Percentiles rank a stretch among this genome's conserved stretches.
These are phyloP conservation scores for Wilcoxina mikolae DNA, from an alignment of 495 filamentous ascomycete genomes.

Conservation along the genomic window DNA sequence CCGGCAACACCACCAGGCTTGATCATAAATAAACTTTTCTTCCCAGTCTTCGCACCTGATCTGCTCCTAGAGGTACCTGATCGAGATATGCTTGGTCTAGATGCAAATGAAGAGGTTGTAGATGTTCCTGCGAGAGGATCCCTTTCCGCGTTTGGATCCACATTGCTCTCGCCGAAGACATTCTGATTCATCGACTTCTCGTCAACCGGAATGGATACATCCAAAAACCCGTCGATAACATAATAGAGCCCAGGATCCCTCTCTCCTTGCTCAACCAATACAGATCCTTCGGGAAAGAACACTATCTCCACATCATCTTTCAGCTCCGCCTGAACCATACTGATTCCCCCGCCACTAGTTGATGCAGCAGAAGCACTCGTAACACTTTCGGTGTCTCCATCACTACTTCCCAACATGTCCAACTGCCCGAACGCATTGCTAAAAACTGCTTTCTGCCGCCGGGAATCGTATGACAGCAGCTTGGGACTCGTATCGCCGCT, in stretches of 20 bases:
- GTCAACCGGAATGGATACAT: slow-evolving; percentile 62
- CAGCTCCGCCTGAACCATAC: slow-evolving; percentile 53
- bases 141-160: slow-evolving; percentile 35
- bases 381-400: slow-evolving; percentile 78
- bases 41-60: slow-evolving; percentile 6
- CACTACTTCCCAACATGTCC: slow-evolving; percentile 72
- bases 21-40: slow-evolving; percentile 66
- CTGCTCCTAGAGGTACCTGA: background rate
- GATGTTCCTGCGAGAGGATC: slow-evolving; percentile 38
- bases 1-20: slow-evolving; percentile 92
- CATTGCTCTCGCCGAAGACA: slow-evolving; percentile 23
- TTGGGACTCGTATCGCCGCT: slow-evolving; percentile 75
- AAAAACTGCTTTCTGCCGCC: slow-evolving; percentile 70
- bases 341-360: slow-evolving; percentile 38
- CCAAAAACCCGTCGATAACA: slow-evolving; percentile 91
- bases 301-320: slow-evolving; percentile 93
- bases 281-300: slow-evolving; percentile 84
- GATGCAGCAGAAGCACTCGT: slow-evolving; percentile 48
- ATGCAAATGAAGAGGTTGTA: slow-evolving; percentile 34
- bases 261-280: slow-evolving; percentile 94
- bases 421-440: slow-evolving; percentile 90
- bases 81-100: background rate
- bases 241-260: slow-evolving; percentile 93
- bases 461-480: slow-evolving; percentile 71
- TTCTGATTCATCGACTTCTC: slow-evolving; percentile 30